Evolutionary conservation across 345 rosid species (phyloP).

Genomic region (Rhodamnia rubescens): DNA sequence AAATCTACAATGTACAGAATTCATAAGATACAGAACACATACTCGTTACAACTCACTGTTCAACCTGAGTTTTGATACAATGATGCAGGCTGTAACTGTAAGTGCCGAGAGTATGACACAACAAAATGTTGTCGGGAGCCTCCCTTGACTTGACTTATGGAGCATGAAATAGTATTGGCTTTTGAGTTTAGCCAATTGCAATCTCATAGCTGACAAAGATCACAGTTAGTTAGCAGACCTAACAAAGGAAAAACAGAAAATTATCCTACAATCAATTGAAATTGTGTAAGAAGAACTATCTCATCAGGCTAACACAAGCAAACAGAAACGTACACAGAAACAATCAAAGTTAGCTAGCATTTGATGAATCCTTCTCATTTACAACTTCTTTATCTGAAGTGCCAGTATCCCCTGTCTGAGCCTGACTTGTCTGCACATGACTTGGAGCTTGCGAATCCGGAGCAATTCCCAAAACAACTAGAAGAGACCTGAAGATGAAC

Average conservation of each 20-base stretch:
- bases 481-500: constrained; percentile 41
- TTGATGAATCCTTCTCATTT: constrained; percentile 43
- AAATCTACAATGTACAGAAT: not conserved
- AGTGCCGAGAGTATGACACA: not conserved
- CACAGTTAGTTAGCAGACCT: not conserved
- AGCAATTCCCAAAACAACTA: constrained; percentile 71
- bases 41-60: not conserved
- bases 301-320: not conserved
- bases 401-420: constrained; percentile 45
- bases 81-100: not conserved
- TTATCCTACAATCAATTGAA: not conserved
- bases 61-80: not conserved
- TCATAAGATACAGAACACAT: not conserved
- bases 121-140: not conserved
- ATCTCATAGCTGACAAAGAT: not conserved
- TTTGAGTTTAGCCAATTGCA: not conserved
- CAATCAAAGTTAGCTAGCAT: constrained; percentile 6
- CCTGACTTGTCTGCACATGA: constrained; percentile 39
- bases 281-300: not conserved
- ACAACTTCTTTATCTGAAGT: constrained; percentile 27
- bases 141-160: not conserved
- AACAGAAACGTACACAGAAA: not conserved
- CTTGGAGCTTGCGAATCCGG: constrained; percentile 50
- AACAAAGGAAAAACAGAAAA: not conserved
- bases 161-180: not conserved